Base-by-base conservation (phyloP, 1,284 basidiomycete species). In the Trichosporon sp. region DNA sequence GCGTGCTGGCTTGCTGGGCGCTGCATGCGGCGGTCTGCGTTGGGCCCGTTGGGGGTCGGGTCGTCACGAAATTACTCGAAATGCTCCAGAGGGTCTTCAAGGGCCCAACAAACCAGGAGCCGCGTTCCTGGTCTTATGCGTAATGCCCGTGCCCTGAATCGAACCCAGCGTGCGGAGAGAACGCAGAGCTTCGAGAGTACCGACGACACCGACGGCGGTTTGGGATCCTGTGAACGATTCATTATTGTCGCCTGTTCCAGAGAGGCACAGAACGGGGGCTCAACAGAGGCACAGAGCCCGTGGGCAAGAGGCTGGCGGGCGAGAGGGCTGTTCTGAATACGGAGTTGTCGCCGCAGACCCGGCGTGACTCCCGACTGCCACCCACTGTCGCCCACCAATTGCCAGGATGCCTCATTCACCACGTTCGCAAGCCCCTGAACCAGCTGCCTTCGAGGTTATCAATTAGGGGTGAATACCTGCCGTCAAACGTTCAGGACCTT, bases 391-490 rank as follows among this genome's bases (percentile, higher is more conserved):
- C 26, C 16, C 43, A 46, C 43, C 43, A 46, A 46, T 46, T n/a
- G 51, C 11, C n/a, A n/a, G 19, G 51, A 19, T 54, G 51, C 51
- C 51, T 46, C 43, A 46, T 46, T 46, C 43, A 46, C 43, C 43
- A 46, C 43, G 43, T 46, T 46, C n/a, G 16, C 16, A 2, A 3
- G 7, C 21, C 26, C 51, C 21, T 54, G 51, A 54, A 19, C 51
- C 21, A 19, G 19, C n/a, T n/a, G 51, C 19, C 51, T 19, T 54
- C 51, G 51, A 54, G 8, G 51, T 3, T 26, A 54, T 54, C 19
- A 54, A 54, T 54, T 26, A 11, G 51, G 19, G 19, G n/a, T 54
- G 51, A 54, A 54, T 54, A 26, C 51, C 51, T 54, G 51, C 51
- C 51, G 51, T 54, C 51, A 54, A 26, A 26, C 51, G 51, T 16